Evolutionary conservation across 78 protist genomes (phyloP).

Genomic region (Paratrimastix pyriformis): DNA sequence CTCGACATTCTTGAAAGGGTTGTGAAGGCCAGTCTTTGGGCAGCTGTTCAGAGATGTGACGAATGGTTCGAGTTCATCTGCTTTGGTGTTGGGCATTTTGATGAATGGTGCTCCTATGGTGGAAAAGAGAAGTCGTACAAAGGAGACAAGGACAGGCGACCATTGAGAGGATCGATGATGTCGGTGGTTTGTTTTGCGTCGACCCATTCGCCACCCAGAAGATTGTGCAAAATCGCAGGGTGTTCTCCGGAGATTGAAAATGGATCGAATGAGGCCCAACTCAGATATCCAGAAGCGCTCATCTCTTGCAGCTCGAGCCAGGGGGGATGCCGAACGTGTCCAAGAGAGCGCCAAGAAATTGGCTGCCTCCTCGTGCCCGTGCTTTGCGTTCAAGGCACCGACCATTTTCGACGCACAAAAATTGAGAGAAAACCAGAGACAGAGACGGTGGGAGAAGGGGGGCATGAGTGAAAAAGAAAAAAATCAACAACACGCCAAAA

Average conservation of each 20-base stretch:
- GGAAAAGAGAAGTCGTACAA: no score
- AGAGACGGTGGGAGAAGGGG: no score
- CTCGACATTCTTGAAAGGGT: constrained; percentile 28
- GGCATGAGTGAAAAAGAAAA: no score
- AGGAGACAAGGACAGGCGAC: no score
- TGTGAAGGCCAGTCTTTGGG: constrained; percentile 38
- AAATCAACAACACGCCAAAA: no score
- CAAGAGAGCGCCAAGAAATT: no score
- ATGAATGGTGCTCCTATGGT: background rate
- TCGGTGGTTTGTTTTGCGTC: background rate
- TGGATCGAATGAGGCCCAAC: constrained; percentile 29
- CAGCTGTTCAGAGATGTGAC: background rate
- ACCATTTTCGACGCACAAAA: no score
- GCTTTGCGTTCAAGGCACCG: no score
- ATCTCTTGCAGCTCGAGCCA: no score
- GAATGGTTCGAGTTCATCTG: constrained; percentile 13
- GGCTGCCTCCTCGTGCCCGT: no score
- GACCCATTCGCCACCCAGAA: constrained; percentile 9
- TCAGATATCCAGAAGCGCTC: background rate
- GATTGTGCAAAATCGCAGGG: background rate
- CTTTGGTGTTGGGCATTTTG: constrained; percentile 7
- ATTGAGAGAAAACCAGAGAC: no score
- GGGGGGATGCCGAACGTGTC: no score
- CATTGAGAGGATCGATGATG: constrained; percentile 18
- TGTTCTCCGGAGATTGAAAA: background rate